A percentile compares a stretch with the other conserved stretches of the same genome.
Conservation (phyloP, 208 protist species). For the Acanthamoeba rhysodes region DNA sequence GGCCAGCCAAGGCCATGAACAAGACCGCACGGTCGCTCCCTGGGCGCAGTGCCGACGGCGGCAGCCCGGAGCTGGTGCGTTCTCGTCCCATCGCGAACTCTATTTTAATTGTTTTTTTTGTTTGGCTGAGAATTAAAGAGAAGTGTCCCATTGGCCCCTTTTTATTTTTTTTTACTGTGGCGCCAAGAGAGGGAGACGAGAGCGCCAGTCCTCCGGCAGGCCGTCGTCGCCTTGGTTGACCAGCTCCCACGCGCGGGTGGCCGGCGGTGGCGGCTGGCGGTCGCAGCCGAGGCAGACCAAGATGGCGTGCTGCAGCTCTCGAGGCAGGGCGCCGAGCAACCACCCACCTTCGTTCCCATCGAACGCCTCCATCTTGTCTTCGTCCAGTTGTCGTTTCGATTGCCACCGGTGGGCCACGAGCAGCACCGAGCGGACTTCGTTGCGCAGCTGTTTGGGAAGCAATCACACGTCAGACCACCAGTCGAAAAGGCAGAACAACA, state of each 20-base stretch:
- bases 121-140: background rate
- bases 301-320: background rate
- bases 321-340: background rate
- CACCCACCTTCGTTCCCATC: background rate
- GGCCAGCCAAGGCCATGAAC: background rate
- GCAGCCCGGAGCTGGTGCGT: background rate
- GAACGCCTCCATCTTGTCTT: background rate
- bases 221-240: constrained; percentile 11
- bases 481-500: too few relatives aligned
- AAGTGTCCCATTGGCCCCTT: too few relatives aligned
- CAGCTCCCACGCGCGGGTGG: background rate
- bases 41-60: background rate
- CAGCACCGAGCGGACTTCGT: background rate
- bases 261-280: background rate
- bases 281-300: background rate
- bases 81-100: background rate
- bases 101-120: background rate
- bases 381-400: background rate
- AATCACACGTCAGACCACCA: background rate
- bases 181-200: background rate
- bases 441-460: background rate
- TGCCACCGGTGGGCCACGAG: background rate
- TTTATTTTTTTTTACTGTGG: background rate
- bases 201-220: background rate
- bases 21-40: background rate